Evolutionary conservation across 2,329 filamentous ascomycete species (phyloP), one percentile per base, ranked within the genome.

Genomic region (Phyllosticta citriasiana): DNA sequence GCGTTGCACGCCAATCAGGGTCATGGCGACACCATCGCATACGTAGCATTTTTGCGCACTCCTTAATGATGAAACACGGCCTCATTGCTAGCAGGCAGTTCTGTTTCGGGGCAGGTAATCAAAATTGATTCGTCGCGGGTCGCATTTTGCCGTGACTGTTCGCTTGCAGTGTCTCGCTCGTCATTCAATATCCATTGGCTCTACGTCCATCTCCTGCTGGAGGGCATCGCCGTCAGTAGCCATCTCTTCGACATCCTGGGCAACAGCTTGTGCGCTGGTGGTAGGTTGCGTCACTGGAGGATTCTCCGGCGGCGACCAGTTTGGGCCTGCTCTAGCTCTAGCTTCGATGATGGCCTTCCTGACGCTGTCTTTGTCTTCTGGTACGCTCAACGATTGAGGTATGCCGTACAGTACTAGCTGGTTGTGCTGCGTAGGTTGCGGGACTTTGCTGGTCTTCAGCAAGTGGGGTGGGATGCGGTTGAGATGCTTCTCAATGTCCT

Each of bases 401-500:
- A 94, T 85, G 64, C 81, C 83, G 75, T 97, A 97, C 47, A 97
- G 82, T 16, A 99, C 88, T 64, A 97, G 68, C 70, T 84, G 79
- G 72, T 82, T 94, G 78, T 84, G 74, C 56, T 71, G 66, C 65
- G 80, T 81, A 10, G 25, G 53, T 30, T 61, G 33, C 3, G 80
- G 83, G 40, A 83, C 73, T 67, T 83, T 78, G 52, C 74, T 72
- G 19, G 19, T 22, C n/a, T 72, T 78, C 5, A 92, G 80, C 53
- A 96, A 71, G 19, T 86, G 82, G 53, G 79, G 85, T 57, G 91
- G 89, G 63, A 87, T 87, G 62, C 82, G 80, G 64, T 81, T 81
- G 58, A 97, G 80, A 70, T 89, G 88, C 74, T 88, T 90, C 71
- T 93, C 88, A 60, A 97, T 88, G 71, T 95, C 89, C 0, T 91